Percentiles rank a stretch among this genome's conserved stretches.
Conservation (phyloP, 441 rosid genomes). For the Adansonia madagascariensis region DNA sequence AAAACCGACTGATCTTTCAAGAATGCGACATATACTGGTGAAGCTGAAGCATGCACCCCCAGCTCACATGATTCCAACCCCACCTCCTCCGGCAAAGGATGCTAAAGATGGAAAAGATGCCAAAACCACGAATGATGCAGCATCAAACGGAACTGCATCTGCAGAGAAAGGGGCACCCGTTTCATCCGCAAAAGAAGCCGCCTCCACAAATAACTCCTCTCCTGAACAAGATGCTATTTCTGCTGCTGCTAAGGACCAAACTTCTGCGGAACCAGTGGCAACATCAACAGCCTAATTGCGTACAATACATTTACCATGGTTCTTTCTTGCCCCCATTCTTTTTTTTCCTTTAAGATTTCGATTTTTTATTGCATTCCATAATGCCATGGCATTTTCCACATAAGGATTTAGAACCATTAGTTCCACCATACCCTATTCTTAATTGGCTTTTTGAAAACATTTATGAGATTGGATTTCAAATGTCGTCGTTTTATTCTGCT, state of each 20-base stretch:
- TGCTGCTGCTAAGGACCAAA: constrained; percentile 32
- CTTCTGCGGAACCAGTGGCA: constrained; percentile 40
- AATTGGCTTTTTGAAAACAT: background rate
- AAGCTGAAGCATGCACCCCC: constrained; percentile 56
- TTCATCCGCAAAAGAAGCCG: constrained; percentile 36
- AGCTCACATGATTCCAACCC: constrained; percentile 55
- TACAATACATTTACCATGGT: constrained; percentile 7
- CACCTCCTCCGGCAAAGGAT: constrained; percentile 54
- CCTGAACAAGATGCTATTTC: constrained; percentile 39
- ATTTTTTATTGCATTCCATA: background rate
- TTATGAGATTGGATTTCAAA: background rate
- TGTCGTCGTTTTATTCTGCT: background rate
- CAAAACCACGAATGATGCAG: constrained; percentile 37
- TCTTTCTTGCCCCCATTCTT: constrained; percentile 19
- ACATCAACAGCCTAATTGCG: constrained; percentile 39
- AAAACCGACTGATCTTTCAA: constrained; percentile 55
- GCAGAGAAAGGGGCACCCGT: constrained; percentile 36
- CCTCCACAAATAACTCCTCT: constrained; percentile 36
- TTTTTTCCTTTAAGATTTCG: constrained; percentile 23
- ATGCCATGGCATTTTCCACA: constrained; percentile 7
- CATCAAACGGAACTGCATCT: constrained; percentile 31
- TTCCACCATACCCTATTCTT: background rate
- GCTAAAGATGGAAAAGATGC: constrained; percentile 38
- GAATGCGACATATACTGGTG: constrained; percentile 55
- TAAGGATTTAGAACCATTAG: background rate